A percentile compares a stretch with the other conserved stretches of the same genome.
Conservation (phyloP, 306 rosid genomes). For the Alnus glutinosa region DNA sequence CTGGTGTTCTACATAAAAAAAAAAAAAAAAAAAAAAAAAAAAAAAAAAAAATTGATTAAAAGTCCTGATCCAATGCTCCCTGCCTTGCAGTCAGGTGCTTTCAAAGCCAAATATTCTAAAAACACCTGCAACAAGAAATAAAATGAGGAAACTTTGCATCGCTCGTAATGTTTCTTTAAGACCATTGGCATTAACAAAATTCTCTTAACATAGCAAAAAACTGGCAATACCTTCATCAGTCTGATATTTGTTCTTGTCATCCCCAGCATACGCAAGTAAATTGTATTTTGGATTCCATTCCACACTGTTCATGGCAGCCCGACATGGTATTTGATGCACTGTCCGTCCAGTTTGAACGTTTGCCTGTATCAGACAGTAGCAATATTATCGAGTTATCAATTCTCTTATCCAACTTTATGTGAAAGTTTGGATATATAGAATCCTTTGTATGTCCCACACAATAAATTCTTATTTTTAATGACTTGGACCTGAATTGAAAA, state of each 20-base stretch:
- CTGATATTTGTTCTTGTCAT: slow-evolving; percentile 94
- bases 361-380: slow-evolving; percentile 50
- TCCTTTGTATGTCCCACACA: not conserved
- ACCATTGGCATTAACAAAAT: not conserved
- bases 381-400: not conserved
- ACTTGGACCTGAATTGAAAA: not conserved
- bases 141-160: slow-evolving; percentile 21
- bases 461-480: not conserved
- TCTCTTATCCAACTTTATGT: not conserved
- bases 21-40: not conserved
- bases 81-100: slow-evolving; percentile 40
- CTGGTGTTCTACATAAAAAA: not conserved
- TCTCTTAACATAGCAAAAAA: not conserved
- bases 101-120: slow-evolving; percentile 88
- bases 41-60: not conserved
- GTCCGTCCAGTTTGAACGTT: slow-evolving; percentile 79
- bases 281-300: slow-evolving; percentile 96
- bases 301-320: slow-evolving; percentile 98
- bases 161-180: not conserved
- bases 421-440: not conserved
- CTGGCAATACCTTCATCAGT: slow-evolving; percentile 76
- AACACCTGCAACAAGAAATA: slow-evolving; percentile 62
- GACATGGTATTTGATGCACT: slow-evolving; percentile 86
- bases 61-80: not conserved
- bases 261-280: slow-evolving; percentile 95